Base-by-base conservation (phyloP, 768 basidiomycete species). In the Macrolepiota dolichaula region DNA sequence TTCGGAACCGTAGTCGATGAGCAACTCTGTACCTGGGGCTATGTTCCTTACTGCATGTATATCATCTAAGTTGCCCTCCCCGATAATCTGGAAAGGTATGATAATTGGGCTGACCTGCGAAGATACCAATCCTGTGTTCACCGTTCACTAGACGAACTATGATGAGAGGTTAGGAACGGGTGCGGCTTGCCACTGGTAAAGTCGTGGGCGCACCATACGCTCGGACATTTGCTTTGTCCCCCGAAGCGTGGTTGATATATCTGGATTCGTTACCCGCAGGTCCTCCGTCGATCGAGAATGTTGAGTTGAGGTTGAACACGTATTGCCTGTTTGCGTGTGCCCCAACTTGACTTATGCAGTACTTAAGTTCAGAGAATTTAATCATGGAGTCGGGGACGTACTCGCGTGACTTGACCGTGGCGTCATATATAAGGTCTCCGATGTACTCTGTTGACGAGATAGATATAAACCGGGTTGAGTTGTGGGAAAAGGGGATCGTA, bases 1-100 rank as follows among this genome's bases (percentile, higher is more conserved):
- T 9, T 61, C 51, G 0, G 62, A 17, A 4, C 67, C 65, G 13
- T 66, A 70, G 27, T 66, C 56, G 25, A 69, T 44, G 12, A 69
- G 35, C 4, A 67, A 25, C 46, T 69, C 66, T 9, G 57, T 53
- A 4, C 68, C 68, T 25, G 56, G 57, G 19, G 55, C 36, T 1
- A 69, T 59, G 40, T 55, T 49, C 25, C 55, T 56, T 2, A 13
- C 67, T 68, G 15, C 12, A 19, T 10, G 27, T 15, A 25, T n/a
- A n/a, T n/a, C n/a, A n/a, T n/a, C n/a, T n/a, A n/a, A n/a, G n/a
- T n/a, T n/a, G n/a, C n/a, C n/a, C n/a, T n/a, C n/a, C n/a, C n/a
- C n/a, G n/a, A n/a, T n/a, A n/a, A n/a, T n/a, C n/a, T n/a, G n/a
- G n/a, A n/a, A n/a, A n/a, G n/a, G n/a, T n/a, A n/a, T n/a, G n/a